Conservation (phyloP, 176 grass and related monocot genomes). For the Lolium perenne region DNA sequence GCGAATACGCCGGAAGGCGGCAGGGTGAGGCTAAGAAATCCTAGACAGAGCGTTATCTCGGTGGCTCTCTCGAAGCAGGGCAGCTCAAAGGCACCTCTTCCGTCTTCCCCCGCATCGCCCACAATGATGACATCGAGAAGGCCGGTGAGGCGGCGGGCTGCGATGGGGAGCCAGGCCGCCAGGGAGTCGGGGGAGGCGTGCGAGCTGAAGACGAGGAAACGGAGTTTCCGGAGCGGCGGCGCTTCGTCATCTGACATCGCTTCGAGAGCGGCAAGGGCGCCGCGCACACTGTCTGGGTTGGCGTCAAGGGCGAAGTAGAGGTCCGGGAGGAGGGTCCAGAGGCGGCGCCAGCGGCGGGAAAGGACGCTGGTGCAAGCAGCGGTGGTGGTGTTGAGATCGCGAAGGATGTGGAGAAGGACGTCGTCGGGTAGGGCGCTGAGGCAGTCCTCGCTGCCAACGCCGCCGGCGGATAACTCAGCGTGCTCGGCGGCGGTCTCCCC, state of each 20-base stretch:
- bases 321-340: constrained; percentile 27
- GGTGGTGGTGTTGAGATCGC: not conserved
- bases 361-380: constrained; percentile 25
- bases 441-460: not conserved
- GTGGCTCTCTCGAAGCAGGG: constrained; percentile 14
- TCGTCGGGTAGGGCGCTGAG: constrained; percentile 27
- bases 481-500: too few relatives aligned
- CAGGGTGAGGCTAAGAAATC: not conserved
- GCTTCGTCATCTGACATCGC: not conserved
- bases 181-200: not conserved
- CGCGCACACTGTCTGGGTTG: not conserved
- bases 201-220: not conserved
- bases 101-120: not conserved
- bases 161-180: constrained; percentile 7
- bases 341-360: constrained; percentile 25
- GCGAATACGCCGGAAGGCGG: not conserved
- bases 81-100: not conserved
- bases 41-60: not conserved
- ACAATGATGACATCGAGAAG: not conserved
- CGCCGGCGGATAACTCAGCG: not conserved
- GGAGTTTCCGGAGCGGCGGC: not conserved
- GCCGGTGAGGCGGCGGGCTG: not conserved
- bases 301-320: not conserved
- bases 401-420: constrained; percentile 3
- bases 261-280: not conserved